Percentiles rank a stretch among this genome's conserved stretches.
These are phyloP conservation scores for Aspergillus sclerotiicarbonarius DNA, from an alignment of 495 filamentous ascomycete genomes.

Conservation along the genomic window DNA sequence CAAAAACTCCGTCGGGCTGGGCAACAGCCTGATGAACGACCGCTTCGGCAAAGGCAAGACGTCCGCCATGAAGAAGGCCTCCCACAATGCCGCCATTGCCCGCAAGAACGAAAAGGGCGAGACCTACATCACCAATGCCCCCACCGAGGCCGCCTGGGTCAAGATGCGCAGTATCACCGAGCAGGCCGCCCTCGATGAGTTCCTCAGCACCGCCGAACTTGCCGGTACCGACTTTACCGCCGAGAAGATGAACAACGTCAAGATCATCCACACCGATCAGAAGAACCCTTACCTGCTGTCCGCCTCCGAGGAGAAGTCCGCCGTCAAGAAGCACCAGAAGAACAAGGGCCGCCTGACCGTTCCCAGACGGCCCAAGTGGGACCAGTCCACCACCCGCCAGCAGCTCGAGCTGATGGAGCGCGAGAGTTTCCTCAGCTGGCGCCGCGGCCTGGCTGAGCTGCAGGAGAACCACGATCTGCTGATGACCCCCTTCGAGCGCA, in stretches of 20 bases:
- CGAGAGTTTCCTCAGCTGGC: conserved; percentile 81
- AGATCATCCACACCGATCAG: conserved; percentile 95
- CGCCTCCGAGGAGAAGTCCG: conserved; percentile 75
- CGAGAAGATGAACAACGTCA: conserved; percentile 97
- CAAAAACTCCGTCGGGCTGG: conserved; percentile 90
- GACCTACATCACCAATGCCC: conserved; percentile 48
- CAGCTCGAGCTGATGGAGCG: conserved; percentile 79
- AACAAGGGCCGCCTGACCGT: conserved; percentile 80
- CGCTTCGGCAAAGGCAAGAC: conserved; percentile 88
- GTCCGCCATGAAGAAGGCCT: conserved; percentile 62
- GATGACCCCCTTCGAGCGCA: conserved; percentile 98
- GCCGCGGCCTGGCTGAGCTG: conserved; percentile 84
- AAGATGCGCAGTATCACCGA: conserved; percentile 99
- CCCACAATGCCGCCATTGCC: conserved; percentile 57
- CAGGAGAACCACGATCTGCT: conserved; percentile 90
- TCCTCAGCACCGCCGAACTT: conserved; percentile 83
- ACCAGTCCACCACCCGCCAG: conserved; percentile 73
- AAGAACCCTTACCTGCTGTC: conserved; percentile 93
- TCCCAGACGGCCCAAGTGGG: conserved; percentile 86
- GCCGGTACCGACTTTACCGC: conserved; percentile 98
- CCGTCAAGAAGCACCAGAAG: conserved; percentile 75
- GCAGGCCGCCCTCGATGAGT: conserved; percentile 90
- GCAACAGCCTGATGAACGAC: conserved; percentile 89
- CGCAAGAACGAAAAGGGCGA: conserved; percentile 45
- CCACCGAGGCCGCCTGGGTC: conserved; percentile 48